Base-by-base conservation (phyloP, 2,329 filamentous ascomycete species). In the Nemania serpens region DNA sequence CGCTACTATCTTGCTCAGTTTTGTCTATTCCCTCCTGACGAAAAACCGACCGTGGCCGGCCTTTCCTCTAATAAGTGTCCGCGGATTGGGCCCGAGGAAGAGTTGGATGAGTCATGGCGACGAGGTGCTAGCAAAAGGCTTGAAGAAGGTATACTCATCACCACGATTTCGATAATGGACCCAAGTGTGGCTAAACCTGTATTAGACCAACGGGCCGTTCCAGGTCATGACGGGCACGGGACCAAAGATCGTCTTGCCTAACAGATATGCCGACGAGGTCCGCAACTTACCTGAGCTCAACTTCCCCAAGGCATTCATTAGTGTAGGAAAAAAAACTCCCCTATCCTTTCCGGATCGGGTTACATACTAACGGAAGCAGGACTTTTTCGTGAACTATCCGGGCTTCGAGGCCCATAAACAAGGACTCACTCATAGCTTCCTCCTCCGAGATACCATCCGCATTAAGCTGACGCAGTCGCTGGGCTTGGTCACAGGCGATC, bases 401-500 rank as follows among this genome's bases (percentile, higher is more conserved):
- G 74, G 74, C 4, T 76, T 75, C 52, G 70, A 75, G 34, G 67
- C 66, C 29, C 66, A 66, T 25, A 68, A 65, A 18, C 64, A 68
- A 29, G 66, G 69, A 4, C 36, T 73, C 2, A 49, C 47, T 2
- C 59, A 72, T 34, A 70, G 70, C 12, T 52, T 63, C 9, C 61
- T 77, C 17, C 63, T 74, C 29, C 68, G 66, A 45, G 72, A 74
- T 37, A 74, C 70, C 0, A 68, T 75, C 2, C 69, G 74, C 41
- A 65, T 70, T 15, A 74, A 75, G 62, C 52, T 75, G 41, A 76
- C 73, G 1, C 73, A 74, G 55, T 75, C 73, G 5, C 67, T 75
- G 10, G 66, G 67, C 48, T 65, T 76, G 41, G 67, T 76, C 3
- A 75, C 75, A 3, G 64, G 66, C 15, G 74, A 76, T 34, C 67